Base-by-base conservation (phyloP, 2,329 filamentous ascomycete species). In the Magnaporthiopsis poae region DNA sequence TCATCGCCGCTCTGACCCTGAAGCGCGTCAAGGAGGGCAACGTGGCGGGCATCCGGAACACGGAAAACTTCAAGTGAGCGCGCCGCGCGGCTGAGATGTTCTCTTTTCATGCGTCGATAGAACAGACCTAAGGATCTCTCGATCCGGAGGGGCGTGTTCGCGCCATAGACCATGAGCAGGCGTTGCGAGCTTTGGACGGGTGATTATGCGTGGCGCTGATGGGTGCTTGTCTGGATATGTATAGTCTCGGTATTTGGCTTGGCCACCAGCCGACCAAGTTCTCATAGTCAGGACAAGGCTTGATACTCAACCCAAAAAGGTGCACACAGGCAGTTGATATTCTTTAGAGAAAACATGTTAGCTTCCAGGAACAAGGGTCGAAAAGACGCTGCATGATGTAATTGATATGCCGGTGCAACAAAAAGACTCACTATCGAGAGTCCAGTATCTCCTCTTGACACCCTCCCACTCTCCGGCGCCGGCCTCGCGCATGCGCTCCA, bases 361-460 rank as follows among this genome's bases (percentile, higher is more conserved):
- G 76, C 56, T 29, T 29, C 27, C 4, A 3, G 25, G 13, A 1
- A 60, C 9, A 61, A 59, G n/a, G 52, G 67, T 18, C 60, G 65
- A 18, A 18, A 52, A 67, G 35, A 65, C 66, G n/a, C 33, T 35
- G 4, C 35, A 18, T 11, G 29, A 35, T 29, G 8, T 13, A n/a
- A 27, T 27, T 18, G 61, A 15, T 1, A 33, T 25, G 15, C 18
- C 18, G 25, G 33, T 15, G 15, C 21, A 66, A 67, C 31, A 36
- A 60, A 35, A 60, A 63, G 61, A 80, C 83, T 81, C 75, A 86
- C 84, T 87, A 68, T 92, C 86, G 65, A 98, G 81, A 36, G 89
- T 90, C 93, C 94, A 98, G 76, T 98, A 98, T 68, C 90, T 87
- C 72, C 93, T 86, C 74, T 90, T 86, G 18, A 97, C 91, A 0